Evolutionary conservation across 257 asterid species (phyloP).

Genomic region (Plantago ovata): DNA sequence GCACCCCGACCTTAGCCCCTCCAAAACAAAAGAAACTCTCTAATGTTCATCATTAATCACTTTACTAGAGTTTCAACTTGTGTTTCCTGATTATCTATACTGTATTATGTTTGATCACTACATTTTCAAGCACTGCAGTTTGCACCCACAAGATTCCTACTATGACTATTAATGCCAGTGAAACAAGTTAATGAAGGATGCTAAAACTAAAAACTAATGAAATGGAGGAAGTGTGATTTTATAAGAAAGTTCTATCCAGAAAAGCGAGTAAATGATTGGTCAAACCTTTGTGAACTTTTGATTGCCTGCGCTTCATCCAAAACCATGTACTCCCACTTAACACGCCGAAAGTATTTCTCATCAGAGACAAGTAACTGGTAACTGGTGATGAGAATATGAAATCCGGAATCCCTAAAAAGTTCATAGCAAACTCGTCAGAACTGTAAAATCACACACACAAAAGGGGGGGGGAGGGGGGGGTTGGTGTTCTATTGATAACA

Average conservation of each 20-base stretch:
- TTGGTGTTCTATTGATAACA: too few species aligned
- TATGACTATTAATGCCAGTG: background rate
- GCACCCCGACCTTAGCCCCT: background rate
- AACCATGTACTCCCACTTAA: slow-evolving; percentile 99
- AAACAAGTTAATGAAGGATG: background rate
- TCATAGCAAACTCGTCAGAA: slow-evolving; percentile 19
- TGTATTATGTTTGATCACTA: background rate
- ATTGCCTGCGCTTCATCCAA: slow-evolving; percentile 99
- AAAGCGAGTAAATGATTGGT: slow-evolving; percentile 16
- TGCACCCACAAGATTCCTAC: slow-evolving; percentile 3
- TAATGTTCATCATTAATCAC: background rate
- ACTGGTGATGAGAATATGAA: slow-evolving; percentile 95
- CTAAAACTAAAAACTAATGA: background rate
- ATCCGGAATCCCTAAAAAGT: slow-evolving; percentile 80
- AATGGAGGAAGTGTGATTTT: background rate
- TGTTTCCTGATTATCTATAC: background rate
- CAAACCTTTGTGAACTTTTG: slow-evolving; percentile 85
- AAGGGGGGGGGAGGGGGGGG: too few species aligned
- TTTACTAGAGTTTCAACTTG: background rate
- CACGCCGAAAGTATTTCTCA: slow-evolving; percentile 89
- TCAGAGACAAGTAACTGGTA: slow-evolving; percentile 91
- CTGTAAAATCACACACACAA: too few species aligned
- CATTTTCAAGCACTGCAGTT: slow-evolving; percentile 9
- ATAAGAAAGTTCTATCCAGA: slow-evolving; percentile 10
- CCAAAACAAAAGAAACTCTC: background rate